Evolutionary conservation across 108 stramenopile genomes (phyloP).

Genomic region (Nitzschia palea): DNA sequence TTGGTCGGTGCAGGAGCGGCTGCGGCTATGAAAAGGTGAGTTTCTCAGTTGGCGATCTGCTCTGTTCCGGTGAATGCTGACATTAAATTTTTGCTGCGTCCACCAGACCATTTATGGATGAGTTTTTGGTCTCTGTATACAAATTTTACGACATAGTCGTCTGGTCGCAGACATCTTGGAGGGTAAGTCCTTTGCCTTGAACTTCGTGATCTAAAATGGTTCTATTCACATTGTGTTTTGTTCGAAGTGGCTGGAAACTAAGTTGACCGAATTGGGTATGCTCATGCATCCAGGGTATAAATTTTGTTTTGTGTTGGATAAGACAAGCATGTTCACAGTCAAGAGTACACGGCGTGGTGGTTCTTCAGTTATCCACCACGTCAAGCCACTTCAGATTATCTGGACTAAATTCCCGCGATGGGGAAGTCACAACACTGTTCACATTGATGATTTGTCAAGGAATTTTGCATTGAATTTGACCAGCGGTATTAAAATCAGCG

Average conservation of each 20-base stretch:
- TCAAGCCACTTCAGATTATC: conserved; percentile 97
- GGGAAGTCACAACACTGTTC: conserved; percentile 85
- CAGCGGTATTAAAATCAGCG: conserved; percentile 72
- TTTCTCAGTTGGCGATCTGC: neutral
- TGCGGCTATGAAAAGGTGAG: conserved; percentile 58
- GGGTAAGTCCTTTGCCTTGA: conserved; percentile 28
- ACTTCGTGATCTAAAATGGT: neutral
- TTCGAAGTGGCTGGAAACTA: conserved; percentile 95
- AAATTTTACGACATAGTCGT: conserved; percentile 91
- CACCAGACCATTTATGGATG: conserved; percentile 87
- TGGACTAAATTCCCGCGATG: conserved; percentile 93
- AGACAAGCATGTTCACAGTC: conserved; percentile 93
- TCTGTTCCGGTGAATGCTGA: no score
- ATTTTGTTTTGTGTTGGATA: conserved; percentile 94
- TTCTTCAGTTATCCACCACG: conserved; percentile 66
- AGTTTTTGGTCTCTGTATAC: conserved; percentile 81
- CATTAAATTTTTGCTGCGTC: no score
- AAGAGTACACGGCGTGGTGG: conserved; percentile 68
- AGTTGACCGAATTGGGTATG: conserved; percentile 93
- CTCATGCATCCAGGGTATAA: conserved; percentile 80
- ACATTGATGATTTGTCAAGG: conserved; percentile 90
- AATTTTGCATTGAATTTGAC: conserved; percentile 94
- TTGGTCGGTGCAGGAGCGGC: conserved; percentile 23
- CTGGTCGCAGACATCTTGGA: conserved; percentile 96
- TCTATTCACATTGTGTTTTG: neutral